Evolutionary conservation across 2,329 filamentous ascomycete genomes (phyloP).

Genomic region (Venturia carpophila): DNA sequence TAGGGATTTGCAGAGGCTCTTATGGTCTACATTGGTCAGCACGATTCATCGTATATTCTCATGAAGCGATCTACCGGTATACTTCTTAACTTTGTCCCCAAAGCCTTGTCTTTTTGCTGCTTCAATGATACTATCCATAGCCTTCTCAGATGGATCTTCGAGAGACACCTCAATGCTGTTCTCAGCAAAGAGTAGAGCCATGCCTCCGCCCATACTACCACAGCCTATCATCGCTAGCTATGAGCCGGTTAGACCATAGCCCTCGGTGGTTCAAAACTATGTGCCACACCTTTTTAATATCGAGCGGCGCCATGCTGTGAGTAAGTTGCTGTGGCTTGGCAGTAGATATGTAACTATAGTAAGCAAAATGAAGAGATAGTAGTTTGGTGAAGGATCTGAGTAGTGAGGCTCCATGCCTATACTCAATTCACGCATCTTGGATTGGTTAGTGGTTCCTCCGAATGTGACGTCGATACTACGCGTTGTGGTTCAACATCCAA

Average conservation of each 20-base stretch:
- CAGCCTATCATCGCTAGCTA: conserved; percentile 51
- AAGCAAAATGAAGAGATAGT: too few species aligned
- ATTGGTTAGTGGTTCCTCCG: not conserved
- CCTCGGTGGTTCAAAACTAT: not conserved
- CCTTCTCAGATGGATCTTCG: conserved; percentile 44
- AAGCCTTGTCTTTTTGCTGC: conserved; percentile 36
- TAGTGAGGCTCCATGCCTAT: not conserved
- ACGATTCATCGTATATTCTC: not conserved
- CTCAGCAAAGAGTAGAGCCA: conserved; percentile 53
- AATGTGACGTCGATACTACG: conserved; percentile 11
- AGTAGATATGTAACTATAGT: too few species aligned
- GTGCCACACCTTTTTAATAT: conserved; percentile 6
- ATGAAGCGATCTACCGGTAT: conserved; percentile 25
- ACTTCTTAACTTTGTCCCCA: conserved; percentile 32
- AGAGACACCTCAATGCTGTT: conserved; percentile 48
- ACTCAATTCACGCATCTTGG: not conserved
- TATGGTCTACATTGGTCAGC: conserved; percentile 35
- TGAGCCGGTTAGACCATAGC: not conserved
- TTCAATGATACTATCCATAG: conserved; percentile 39
- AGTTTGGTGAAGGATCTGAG: too few species aligned
- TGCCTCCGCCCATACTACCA: conserved; percentile 53
- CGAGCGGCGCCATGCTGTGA: not conserved
- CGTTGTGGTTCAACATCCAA: not conserved
- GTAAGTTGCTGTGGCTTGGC: not conserved
- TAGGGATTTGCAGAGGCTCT: conserved; percentile 43